Evolutionary conservation across 164 flowering plant species (phyloP).

Genomic region (Paratinospora sagittata): DNA sequence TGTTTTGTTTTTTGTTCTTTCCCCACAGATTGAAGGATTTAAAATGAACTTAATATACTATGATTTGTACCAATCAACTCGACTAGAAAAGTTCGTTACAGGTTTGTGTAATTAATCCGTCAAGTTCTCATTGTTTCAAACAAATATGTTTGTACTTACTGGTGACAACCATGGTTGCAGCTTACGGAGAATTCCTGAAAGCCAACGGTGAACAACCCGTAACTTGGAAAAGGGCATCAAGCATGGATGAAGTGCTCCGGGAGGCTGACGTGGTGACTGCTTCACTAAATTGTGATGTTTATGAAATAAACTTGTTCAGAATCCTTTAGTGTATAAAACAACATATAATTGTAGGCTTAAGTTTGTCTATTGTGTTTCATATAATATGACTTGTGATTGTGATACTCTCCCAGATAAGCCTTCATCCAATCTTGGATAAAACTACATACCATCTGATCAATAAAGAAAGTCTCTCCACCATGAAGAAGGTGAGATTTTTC

Average conservation of each 20-base stretch:
- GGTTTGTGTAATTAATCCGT: constrained; percentile 33
- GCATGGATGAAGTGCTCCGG: constrained; percentile 82
- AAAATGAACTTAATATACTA: constrained; percentile 96
- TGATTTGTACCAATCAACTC: constrained; percentile 87
- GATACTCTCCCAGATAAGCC: constrained; percentile 58
- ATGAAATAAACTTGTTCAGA: not conserved
- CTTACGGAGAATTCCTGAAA: constrained; percentile 84
- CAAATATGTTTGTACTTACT: constrained; percentile 5
- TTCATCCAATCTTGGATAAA: constrained; percentile 90
- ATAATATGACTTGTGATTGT: not conserved
- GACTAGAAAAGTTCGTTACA: constrained; percentile 96
- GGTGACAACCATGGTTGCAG: constrained; percentile 28
- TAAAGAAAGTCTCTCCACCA: constrained; percentile 74
- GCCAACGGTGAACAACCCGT: constrained; percentile 83
- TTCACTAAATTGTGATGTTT: not conserved
- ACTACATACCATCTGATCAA: constrained; percentile 91
- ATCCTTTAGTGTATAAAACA: not conserved
- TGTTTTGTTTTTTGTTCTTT: not conserved
- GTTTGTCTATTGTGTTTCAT: not conserved
- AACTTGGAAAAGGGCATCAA: constrained; percentile 81
- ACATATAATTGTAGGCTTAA: not conserved
- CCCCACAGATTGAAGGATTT: constrained; percentile 93
- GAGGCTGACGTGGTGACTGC: constrained; percentile 74
- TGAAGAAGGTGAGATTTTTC: constrained; percentile 71
- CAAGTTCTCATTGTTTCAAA: not conserved